Evolutionary conservation across 2,329 filamentous ascomycete species (phyloP), one percentile per base, ranked within the genome.

Genomic region (Ophiostoma ulmi): DNA sequence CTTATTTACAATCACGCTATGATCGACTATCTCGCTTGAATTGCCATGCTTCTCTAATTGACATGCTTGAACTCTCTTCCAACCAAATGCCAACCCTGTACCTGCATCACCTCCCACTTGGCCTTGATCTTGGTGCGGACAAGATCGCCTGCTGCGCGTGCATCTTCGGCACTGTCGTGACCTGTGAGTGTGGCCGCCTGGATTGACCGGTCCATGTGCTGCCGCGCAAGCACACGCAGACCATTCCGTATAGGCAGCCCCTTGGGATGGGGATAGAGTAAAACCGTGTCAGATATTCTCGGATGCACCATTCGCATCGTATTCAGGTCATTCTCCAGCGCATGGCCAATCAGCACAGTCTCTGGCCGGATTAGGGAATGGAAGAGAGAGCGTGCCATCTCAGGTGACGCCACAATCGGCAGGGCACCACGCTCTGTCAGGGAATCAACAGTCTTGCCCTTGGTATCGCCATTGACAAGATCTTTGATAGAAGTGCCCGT

Each of bases 291-390:
- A 58, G 72, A 72, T 14, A 76, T 36, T 17, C 72, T 70, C 2
- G 74, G 70, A 64, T 76, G 75, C 31, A 75, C 73, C 36, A 76
- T 73, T 31, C 75, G 75, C 72, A 76, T 72, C 55, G 90, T 87
- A 77, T 97, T 97, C 70, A 99, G 86, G 76, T 99, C 95, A 77
- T 99, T 99, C 76, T 99, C 95, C 10, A 98, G 87, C 0, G 93
- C 94, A 78, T 99, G 95, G 0, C 95, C 95, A 66, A 99, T 91
- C 0, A 99, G 81, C 0, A 94, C 91, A 0, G 94, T 99, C 0
- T 85, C 81, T 0, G 93, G 91, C 1, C 88, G 86, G 68, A 99
- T 85, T 69, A 91, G 84, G 0, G 86, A 85, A 79, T 97, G 92
- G 10, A 99, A 85, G 0, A 97, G 84, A 1, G 88, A 83, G 10